Evolutionary conservation across 805 yeast genomes (phyloP).

Genomic region (Candida sakaeoensis): DNA sequence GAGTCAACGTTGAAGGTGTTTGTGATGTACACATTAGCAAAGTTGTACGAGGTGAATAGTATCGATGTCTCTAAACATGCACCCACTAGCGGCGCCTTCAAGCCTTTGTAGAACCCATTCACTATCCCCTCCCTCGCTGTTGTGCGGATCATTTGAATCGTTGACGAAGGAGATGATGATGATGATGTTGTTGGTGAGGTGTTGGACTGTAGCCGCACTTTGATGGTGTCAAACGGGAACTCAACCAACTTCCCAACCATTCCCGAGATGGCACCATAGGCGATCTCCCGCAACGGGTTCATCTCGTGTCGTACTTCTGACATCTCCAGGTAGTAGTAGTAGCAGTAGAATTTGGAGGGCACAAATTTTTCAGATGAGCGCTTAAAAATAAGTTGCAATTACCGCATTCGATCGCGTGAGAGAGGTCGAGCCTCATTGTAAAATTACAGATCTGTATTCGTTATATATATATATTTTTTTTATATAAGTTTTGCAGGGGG

Average conservation of each 20-base stretch:
- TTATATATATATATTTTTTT: conserved; percentile 4
- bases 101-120: conserved; percentile 74
- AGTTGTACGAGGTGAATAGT: conserved; percentile 63
- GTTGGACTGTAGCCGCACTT: conserved; percentile 75
- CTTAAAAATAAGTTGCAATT: not conserved
- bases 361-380: conserved; percentile 6
- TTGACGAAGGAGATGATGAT: no score
- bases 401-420: not conserved
- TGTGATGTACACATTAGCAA: conserved; percentile 23
- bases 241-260: conserved; percentile 80
- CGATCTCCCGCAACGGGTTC: conserved; percentile 35
- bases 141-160: conserved; percentile 59
- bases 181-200: no score
- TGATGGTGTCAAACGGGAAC: conserved; percentile 90
- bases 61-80: conserved; percentile 89
- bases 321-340: no score
- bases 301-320: conserved; percentile 6
- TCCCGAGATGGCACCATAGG: conserved; percentile 64
- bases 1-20: conserved; percentile 14
- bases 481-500: no score
- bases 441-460: conserved; percentile 10
- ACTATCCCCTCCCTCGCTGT: conserved; percentile 71
- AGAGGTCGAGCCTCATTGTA: no score
- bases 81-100: conserved; percentile 79
- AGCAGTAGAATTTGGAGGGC: no score